Base-by-base conservation (phyloP, 768 basidiomycete genomes). In the Tricholoma terreum region DNA sequence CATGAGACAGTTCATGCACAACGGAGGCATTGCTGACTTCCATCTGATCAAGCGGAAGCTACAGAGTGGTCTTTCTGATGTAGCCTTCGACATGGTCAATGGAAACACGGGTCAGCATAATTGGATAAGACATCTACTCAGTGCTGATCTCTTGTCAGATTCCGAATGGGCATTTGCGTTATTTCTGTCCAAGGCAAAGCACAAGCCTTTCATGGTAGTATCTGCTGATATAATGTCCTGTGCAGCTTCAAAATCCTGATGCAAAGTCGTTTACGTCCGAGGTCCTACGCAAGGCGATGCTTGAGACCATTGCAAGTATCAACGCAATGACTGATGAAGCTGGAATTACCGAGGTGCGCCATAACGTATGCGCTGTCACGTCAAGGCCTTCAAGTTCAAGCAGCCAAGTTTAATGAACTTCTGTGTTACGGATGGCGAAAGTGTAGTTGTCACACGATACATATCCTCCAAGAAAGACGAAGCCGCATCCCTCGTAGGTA, bases 151-250 rank as follows among this genome's bases (percentile, higher is more conserved):
- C 40, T 21, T 31, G 9, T 6, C 61, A 89, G 96, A 99, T 73
- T 95, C 93, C 3, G 95, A 99, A 77, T 98, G 95, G 94, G 89
- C 92, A 5, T 99, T 98, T 68, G 94, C 92, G 7, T 74, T 96
- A 51, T 90, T 95, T 70, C 72, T 98, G 30, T 92, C 94, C 2
- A 90, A 88, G 76, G 92, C 85, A 42, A 36, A 11, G 45, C 17
- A 2, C 33, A 19, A 22, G 4, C 43, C 15, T 19, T 14, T 2
- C 27, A n/a, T 6, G n/a, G 27, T 42, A 33, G 57, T 48, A 30
- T 11, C 56, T 43, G 10, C 31, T 61, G 11, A 46, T 61, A 61
- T 52, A 66, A 55, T 7, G 1, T 36, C 19, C 33, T 42, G 46
- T 38, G 9, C 64, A 95, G 93, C 81, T 95, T 22, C 87, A 88